Evolutionary conservation across 768 basidiomycete genomes (phyloP).

Genomic region (Phanerodontia chrysosporium): DNA sequence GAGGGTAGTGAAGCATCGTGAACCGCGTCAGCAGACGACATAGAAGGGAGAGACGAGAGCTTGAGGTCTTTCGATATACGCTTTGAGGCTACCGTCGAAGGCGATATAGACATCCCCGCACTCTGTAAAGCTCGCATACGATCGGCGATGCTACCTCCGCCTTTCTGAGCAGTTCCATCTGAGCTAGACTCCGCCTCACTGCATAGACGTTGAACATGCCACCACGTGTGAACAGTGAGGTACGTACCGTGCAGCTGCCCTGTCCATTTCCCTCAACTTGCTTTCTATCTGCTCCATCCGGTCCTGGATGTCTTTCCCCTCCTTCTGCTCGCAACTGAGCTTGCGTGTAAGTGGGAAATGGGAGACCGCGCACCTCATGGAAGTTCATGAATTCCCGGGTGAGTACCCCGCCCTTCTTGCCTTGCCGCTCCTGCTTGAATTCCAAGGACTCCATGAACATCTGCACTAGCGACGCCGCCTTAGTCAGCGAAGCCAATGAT

Average conservation of each 20-base stretch:
- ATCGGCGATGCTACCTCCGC: slow-evolving; percentile 74
- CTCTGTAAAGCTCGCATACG: slow-evolving; percentile 72
- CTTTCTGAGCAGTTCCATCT: slow-evolving; percentile 25
- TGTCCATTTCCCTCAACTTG: slow-evolving; percentile 43
- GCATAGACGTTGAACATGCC: slow-evolving; percentile 6
- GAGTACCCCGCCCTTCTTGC: slow-evolving; percentile 49
- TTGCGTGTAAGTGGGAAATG: background rate
- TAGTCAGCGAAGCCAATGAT: slow-evolving; percentile 57
- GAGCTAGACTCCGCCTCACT: slow-evolving; percentile 10
- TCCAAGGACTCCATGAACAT: slow-evolving; percentile 60
- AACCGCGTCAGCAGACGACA: slow-evolving; percentile 26
- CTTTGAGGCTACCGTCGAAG: slow-evolving; percentile 37
- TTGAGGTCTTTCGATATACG: slow-evolving; percentile 52
- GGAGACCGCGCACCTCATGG: slow-evolving; percentile 46
- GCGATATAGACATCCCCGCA: slow-evolving; percentile 60
- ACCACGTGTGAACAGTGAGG: slow-evolving; percentile 7
- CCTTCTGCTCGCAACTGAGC: slow-evolving; percentile 28
- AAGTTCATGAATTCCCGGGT: slow-evolving; percentile 64
- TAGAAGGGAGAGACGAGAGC: slow-evolving; percentile 28
- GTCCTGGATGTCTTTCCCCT: slow-evolving; percentile 33
- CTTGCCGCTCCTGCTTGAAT: slow-evolving; percentile 44
- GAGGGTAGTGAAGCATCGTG: slow-evolving; percentile 1
- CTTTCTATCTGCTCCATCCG: slow-evolving; percentile 43
- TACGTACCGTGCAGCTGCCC: slow-evolving; percentile 28
- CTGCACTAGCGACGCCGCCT: slow-evolving; percentile 54